These are phyloP conservation scores for Ophiosphaerella narmari DNA, from an alignment of 2,329 filamentous ascomycete genomes.

Conservation along the genomic window DNA sequence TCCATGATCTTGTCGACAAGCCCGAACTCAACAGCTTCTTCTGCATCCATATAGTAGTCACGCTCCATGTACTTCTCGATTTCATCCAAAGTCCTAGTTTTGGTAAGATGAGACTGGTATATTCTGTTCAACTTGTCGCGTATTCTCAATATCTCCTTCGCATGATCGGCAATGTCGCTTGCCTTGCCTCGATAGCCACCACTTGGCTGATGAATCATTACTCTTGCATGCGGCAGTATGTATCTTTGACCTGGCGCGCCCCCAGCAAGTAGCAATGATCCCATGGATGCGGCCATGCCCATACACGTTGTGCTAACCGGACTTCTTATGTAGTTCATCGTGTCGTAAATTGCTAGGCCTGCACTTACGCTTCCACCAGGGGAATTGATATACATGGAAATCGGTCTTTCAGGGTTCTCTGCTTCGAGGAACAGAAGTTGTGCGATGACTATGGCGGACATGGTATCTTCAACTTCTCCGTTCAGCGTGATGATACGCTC, in stretches of 20 bases:
- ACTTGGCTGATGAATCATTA: slow-evolving; percentile 97
- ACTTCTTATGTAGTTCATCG: slow-evolving; percentile 94
- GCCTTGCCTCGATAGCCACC: slow-evolving; percentile 73
- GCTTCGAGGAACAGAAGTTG: slow-evolving; percentile 98
- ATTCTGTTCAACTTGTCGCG: slow-evolving; percentile 87
- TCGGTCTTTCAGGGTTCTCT: slow-evolving; percentile 91
- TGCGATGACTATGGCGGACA: slow-evolving; percentile 92
- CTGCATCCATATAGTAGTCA: slow-evolving; percentile 88
- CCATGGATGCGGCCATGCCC: slow-evolving; percentile 94
- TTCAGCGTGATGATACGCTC: slow-evolving; percentile 96
- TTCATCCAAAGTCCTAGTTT: slow-evolving; percentile 74
- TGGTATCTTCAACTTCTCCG: slow-evolving; percentile 84
- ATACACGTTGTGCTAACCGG: slow-evolving; percentile 95
- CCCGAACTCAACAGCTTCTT: slow-evolving; percentile 86
- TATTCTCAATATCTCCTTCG: slow-evolving; percentile 91
- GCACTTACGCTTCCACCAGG: slow-evolving; percentile 92
- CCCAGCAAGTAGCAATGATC: slow-evolving; percentile 82
- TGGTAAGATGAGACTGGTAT: slow-evolving; percentile 83
- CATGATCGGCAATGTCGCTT: slow-evolving; percentile 91
- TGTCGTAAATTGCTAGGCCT: slow-evolving; percentile 89
- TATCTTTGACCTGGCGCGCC: slow-evolving; percentile 84
- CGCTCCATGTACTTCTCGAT: slow-evolving; percentile 96
- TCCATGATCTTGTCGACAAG: slow-evolving; percentile 88
- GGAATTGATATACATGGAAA: slow-evolving; percentile 97
- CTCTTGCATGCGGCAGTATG: slow-evolving; percentile 87